Percentiles rank a stretch among this genome's conserved stretches.
phyloP scores from a whole-genome alignment of 2,329 filamentous ascomycete species.

The Didymella sp. region DNA sequence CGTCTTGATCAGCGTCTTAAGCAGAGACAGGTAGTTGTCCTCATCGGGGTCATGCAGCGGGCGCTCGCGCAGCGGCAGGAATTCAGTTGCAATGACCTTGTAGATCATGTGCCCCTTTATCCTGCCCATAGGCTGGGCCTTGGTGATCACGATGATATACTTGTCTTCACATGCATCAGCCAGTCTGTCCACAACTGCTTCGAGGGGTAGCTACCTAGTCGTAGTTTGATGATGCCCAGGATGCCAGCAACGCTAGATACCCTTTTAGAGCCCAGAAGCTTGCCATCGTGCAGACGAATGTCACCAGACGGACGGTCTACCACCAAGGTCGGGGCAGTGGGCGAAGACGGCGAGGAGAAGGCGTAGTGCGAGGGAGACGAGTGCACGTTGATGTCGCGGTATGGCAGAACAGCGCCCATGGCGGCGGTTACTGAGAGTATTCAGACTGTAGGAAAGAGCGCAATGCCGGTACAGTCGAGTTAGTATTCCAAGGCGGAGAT shows the following conservation, averaged over 20 bases:
- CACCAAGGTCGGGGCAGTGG: slow-evolving; percentile 83
- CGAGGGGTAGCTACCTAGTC: slow-evolving; percentile 70
- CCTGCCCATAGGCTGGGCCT: slow-evolving; percentile 87
- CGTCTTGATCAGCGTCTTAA: slow-evolving; percentile 81
- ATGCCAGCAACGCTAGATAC: slow-evolving; percentile 96
- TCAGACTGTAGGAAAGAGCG: neutral
- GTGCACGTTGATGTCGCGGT: slow-evolving; percentile 96
- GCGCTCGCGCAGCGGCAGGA: slow-evolving; percentile 91
- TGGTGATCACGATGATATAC: slow-evolving; percentile 96
- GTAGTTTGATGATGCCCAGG: slow-evolving; percentile 88
- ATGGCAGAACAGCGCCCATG: slow-evolving; percentile 70
- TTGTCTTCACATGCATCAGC: slow-evolving; percentile 67
- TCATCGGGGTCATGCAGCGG: slow-evolving; percentile 92
- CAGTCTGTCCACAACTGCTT: slow-evolving; percentile 1
- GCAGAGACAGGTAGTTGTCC: slow-evolving; percentile 83
- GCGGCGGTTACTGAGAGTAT: neutral
- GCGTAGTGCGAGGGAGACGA: slow-evolving; percentile 91
- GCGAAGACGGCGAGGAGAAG: slow-evolving; percentile 94
- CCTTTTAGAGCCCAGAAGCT: slow-evolving; percentile 76
- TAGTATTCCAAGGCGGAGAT: neutral
- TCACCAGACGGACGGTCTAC: slow-evolving; percentile 93
- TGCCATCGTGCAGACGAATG: slow-evolving; percentile 81
- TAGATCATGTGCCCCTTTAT: slow-evolving; percentile 97
- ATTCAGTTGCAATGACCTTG: slow-evolving; percentile 88
- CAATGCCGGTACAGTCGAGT: neutral